Evolutionary conservation across 768 basidiomycete genomes (phyloP).

Genomic region (Boletus rex-veris): DNA sequence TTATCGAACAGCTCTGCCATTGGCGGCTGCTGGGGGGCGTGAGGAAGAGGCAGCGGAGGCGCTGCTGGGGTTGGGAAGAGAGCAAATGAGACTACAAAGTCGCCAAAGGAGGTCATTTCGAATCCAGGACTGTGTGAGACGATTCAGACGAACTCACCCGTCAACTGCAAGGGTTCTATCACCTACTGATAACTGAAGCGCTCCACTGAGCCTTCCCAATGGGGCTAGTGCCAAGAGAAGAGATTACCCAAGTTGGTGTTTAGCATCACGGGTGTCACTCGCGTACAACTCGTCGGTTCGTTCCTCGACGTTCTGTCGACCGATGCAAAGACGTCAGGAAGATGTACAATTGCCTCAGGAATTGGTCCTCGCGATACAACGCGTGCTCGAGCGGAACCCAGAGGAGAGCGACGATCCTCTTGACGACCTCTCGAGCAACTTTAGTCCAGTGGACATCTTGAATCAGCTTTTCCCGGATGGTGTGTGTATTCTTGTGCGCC

Average conservation of each 20-base stretch:
- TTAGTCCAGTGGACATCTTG: conserved; percentile 50
- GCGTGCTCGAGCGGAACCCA: conserved; percentile 56
- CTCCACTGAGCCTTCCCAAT: conserved; percentile 11
- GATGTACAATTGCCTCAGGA: conserved; percentile 61
- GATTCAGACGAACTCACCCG: conserved; percentile 7
- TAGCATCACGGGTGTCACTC: too few relatives aligned
- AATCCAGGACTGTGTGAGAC: background rate
- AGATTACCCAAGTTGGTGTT: background rate
- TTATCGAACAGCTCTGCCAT: conserved; percentile 36
- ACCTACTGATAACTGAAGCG: background rate
- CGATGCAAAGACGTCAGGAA: conserved; percentile 20
- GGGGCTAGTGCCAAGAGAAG: background rate
- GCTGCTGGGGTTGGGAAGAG: conserved; percentile 3
- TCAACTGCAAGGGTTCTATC: background rate
- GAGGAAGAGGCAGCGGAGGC: background rate
- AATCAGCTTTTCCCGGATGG: conserved; percentile 78
- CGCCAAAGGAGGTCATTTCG: conserved; percentile 22
- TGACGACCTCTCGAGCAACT: conserved; percentile 54
- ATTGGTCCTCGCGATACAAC: conserved; percentile 65
- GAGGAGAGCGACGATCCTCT: conserved; percentile 48
- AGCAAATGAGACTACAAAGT: conserved; percentile 18
- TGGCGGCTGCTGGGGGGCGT: background rate
- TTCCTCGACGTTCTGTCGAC: background rate
- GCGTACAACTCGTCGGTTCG: background rate
- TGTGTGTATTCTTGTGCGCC: conserved; percentile 32